Percentiles rank a stretch among this genome's conserved stretches.
Conservation (phyloP, 2,329 filamentous ascomycete genomes). For the Fonsecaea pedrosoi region DNA sequence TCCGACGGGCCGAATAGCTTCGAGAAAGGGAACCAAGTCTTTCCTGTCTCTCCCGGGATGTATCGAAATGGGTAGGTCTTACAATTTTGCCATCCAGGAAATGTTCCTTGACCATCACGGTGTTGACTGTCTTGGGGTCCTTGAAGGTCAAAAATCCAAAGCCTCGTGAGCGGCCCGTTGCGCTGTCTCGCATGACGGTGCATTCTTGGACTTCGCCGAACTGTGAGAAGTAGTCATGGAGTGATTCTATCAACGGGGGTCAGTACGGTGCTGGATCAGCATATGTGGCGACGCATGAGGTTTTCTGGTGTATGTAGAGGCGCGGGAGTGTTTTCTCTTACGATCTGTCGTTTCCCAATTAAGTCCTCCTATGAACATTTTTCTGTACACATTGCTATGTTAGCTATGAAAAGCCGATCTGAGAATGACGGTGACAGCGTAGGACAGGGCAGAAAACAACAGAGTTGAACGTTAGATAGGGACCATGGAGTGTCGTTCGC, state of each 20-base stretch:
- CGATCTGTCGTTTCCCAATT: constrained; percentile 99
- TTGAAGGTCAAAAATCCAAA: constrained; percentile 98
- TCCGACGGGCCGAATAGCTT: constrained; percentile 1
- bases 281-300: neutral
- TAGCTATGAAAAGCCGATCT: constrained; percentile 40
- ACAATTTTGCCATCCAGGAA: constrained; percentile 98
- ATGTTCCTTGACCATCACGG: constrained; percentile 99
- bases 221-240: constrained; percentile 96
- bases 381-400: constrained; percentile 65
- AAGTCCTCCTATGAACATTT: constrained; percentile 99
- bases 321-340: constrained; percentile 64
- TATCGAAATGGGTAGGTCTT: constrained; percentile 52
- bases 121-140: constrained; percentile 96
- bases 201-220: constrained; percentile 98
- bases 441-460: neutral
- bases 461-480: neutral
- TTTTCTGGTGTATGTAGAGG: constrained; percentile 12
- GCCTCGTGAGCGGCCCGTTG: constrained; percentile 88
- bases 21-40: constrained; percentile 30
- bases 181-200: constrained; percentile 98
- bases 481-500: neutral
- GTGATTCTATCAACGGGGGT: constrained; percentile 70
- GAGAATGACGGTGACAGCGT: neutral
- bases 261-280: constrained; percentile 10
- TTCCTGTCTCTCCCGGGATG: constrained; percentile 31